These are phyloP conservation scores for Tylopilus plumbeoviolaceoides DNA, from an alignment of 768 basidiomycete genomes.

Conservation along the genomic window DNA sequence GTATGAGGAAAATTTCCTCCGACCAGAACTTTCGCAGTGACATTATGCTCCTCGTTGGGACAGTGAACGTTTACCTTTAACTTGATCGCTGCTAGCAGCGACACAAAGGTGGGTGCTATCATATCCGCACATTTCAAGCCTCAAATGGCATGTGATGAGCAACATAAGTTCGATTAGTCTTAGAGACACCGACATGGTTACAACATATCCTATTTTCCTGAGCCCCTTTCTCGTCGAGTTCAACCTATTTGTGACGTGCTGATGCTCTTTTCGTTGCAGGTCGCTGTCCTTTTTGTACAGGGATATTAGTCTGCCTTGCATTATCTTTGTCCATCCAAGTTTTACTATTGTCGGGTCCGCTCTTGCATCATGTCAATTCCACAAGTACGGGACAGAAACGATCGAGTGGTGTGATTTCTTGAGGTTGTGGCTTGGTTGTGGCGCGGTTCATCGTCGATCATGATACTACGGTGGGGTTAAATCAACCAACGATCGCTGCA, in stretches of 20 bases:
- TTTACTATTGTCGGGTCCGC: neutral
- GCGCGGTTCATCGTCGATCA: too few species aligned
- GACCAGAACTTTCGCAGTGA: neutral
- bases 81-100: too few species aligned
- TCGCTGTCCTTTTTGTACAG: neutral
- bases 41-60: too few species aligned
- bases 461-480: neutral
- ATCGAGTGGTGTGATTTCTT: slow-evolving; percentile 10
- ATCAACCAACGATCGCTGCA: slow-evolving; percentile 2
- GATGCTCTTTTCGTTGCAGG: slow-evolving; percentile 9
- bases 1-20: neutral
- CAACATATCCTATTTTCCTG: slow-evolving; percentile 30
- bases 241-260: slow-evolving; percentile 4
- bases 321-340: neutral
- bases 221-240: slow-evolving; percentile 3
- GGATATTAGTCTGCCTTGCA: neutral
- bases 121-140: neutral
- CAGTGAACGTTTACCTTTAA: too few species aligned
- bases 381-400: neutral
- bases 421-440: too few species aligned
- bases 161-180: slow-evolving; percentile 99
- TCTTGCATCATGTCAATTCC: slow-evolving; percentile 1
- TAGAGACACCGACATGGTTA: slow-evolving; percentile 81
- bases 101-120: slow-evolving; percentile 10
- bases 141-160: slow-evolving; percentile 20